Evolutionary conservation across 1,284 basidiomycete genomes (phyloP), one percentile per base, ranked within the genome.

Genomic region (Austroboletus rostrupii): DNA sequence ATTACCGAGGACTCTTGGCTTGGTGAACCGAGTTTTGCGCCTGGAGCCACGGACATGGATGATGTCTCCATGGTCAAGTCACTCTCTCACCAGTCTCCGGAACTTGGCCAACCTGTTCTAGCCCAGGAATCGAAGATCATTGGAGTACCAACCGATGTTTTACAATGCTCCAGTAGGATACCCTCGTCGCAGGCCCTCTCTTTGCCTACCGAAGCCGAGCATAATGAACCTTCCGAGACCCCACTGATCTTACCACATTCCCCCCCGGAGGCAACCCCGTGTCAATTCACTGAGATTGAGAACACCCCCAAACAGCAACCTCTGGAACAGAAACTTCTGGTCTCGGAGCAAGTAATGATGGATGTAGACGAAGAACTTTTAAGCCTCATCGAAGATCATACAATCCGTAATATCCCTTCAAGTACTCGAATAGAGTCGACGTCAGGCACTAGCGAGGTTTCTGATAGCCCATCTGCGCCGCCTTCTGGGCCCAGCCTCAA

Each of bases 341-440:
- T 43, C 21, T 31, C 48, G 21, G 59, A 61, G 23, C 56, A 46
- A 31, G 33, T 31, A 68, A 75, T 70, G 74, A 78, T 55, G 74
- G 85, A 88, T 50, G 79, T 88, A 2, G 86, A 88, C 45, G 80
- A 85, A 53, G 86, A 87, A 66, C 64, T 87, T 43, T 71, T 87
- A 52, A 84, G 82, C 58, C 69, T 87, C 19, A 67, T 88, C 38
- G 82, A 80, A 56, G 82, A 81, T 55, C 66, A 58, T 21, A 50
- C 59, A 35, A 41, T 33, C 29, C 28, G 28, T 42, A 20, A 38
- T 9, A 28, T 36, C 36, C 43, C 48, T 23, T 36, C 40, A 21
- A 53, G 48, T 37, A 21, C 26, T 2, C 53, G 47, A 20, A 31
- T 35, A 7, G 49, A 45, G 31, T 33, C 49, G 1, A 43, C 12